A percentile compares a stretch with the other conserved stretches of the same genome.
phyloP scores from a whole-genome alignment of 257 asterid species.

The Nyctanthes arbortristis region DNA sequence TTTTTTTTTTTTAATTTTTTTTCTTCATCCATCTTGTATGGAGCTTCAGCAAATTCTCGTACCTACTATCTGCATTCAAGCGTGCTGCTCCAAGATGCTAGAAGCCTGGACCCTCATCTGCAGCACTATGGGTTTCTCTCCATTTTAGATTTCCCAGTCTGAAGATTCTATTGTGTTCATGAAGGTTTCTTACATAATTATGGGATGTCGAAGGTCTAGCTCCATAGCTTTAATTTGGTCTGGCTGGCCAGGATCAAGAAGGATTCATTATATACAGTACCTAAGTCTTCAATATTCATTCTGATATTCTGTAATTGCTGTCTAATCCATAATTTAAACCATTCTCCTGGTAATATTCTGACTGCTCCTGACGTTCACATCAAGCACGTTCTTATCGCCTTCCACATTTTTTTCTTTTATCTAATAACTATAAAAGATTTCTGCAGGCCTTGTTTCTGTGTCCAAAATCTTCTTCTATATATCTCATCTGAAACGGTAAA shows the following conservation, averaged over 20 bases:
- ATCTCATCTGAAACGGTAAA: background rate
- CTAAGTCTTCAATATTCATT: conserved; percentile 83
- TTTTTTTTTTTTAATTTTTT: conserved; percentile 75
- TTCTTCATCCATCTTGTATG: conserved; percentile 88
- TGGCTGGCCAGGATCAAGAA: conserved; percentile 29
- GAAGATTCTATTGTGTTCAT: conserved; percentile 58
- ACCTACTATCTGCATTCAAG: conserved; percentile 73
- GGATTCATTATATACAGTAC: conserved; percentile 50
- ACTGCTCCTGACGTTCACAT: conserved; percentile 30
- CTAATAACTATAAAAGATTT: conserved; percentile 42
- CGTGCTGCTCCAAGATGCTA: conserved; percentile 69
- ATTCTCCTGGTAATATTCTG: conserved; percentile 42
- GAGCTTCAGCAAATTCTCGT: conserved; percentile 88
- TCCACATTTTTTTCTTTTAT: background rate
- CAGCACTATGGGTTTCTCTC: conserved; percentile 76
- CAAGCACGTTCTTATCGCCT: conserved; percentile 40
- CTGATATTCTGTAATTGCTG: conserved; percentile 50
- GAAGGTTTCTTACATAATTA: conserved; percentile 44
- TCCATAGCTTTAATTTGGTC: conserved; percentile 31
- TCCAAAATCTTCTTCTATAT: background rate
- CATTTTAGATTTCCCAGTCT: conserved; percentile 62
- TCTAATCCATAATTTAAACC: conserved; percentile 27
- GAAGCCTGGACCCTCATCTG: conserved; percentile 89
- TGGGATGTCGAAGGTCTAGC: conserved; percentile 25
- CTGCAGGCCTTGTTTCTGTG: conserved; percentile 41